phyloP scores from a whole-genome alignment of 1,139 yeast genomes.

The Pichia inconspicua region DNA sequence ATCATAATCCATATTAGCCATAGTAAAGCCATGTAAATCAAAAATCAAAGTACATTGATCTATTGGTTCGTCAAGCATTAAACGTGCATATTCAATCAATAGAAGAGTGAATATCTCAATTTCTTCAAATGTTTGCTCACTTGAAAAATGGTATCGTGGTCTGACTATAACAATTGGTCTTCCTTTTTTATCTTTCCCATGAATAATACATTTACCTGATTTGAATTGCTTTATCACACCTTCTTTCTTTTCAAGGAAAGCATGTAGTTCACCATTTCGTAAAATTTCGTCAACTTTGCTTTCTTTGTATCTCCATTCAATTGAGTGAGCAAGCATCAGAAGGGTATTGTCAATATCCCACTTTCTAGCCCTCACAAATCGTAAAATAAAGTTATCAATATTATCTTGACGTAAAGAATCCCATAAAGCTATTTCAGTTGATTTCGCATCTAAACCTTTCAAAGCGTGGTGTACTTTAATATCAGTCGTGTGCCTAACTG shows the following conservation, averaged over 20 bases:
- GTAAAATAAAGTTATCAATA: constrained; percentile 60
- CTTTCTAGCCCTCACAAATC: constrained; percentile 69
- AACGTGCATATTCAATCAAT: constrained; percentile 62
- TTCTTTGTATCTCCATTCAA: constrained; percentile 60
- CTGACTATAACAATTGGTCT: constrained; percentile 67
- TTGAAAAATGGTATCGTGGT: constrained; percentile 65
- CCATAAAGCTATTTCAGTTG: constrained; percentile 44
- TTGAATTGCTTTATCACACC: constrained; percentile 46
- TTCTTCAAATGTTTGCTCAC: constrained; percentile 61
- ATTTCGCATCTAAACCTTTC: constrained; percentile 35
- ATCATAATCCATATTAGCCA: constrained; percentile 75
- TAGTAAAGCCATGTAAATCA: constrained; percentile 66
- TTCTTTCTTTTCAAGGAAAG: constrained; percentile 30
- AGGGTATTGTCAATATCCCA: constrained; percentile 58
- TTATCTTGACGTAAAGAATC: constrained; percentile 53
- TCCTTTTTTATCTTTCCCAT: constrained; percentile 56
- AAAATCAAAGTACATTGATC: constrained; percentile 71
- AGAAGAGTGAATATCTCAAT: constrained; percentile 59
- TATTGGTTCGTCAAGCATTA: constrained; percentile 53
- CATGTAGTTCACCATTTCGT: constrained; percentile 51
- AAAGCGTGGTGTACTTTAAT: constrained; percentile 25
- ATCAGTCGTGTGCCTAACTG: constrained; percentile 23
- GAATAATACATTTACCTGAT: constrained; percentile 53
- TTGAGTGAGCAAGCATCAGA: constrained; percentile 57
- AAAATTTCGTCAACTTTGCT: constrained; percentile 51